Evolutionary conservation across 306 rosid genomes (phyloP), one percentile per base, ranked within the genome.

Genomic region (Fragaria iinumae): DNA sequence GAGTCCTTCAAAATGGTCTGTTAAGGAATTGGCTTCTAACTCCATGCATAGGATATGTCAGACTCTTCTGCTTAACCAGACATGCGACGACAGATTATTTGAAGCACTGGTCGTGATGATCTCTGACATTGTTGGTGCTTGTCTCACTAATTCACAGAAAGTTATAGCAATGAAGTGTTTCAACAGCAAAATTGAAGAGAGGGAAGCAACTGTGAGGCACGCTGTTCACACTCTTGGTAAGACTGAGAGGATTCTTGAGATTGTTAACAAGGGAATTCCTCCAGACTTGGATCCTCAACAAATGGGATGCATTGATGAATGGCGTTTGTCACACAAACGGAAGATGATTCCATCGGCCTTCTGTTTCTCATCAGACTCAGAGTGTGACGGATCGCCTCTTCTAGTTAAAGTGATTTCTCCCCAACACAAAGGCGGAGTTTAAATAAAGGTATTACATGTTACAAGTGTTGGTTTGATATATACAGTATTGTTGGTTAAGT

Each of bases 21-120:
- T 67, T 63, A 82, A 87, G 73, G 56, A 89, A 20, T 52, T 88
- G 73, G 95, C 93, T 43, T 80, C 95, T 3, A 86, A 91, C 67
- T 84, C 91, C 73, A 89, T 94, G 98, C 90, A 90, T 77, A 89
- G 96, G 85, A 77, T 90, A 76, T 77, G 88, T 81, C 80, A 88
- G 79, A 83, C 90, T 43, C 69, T 81, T 72, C 90, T 88, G 45
- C 76, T 90, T 2, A 69, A 59, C 25, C 29, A 27, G 6, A 27
- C 57, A 0, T 41, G 82, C 47, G 69, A 59, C 8, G 87, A 89
- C 79, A 80, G 67, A 73, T 32, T 92, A 73, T 85, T 77, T 56
- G 89, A 72, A 53, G 86, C 64, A 71, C 62, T 90, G 20, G 79
- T 32, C 29, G 66, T 41, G 48, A 84, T 88, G 85, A 88, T 94